Conservation (phyloP, 2,329 filamentous ascomycete genomes). For the Botrytis aclada region DNA sequence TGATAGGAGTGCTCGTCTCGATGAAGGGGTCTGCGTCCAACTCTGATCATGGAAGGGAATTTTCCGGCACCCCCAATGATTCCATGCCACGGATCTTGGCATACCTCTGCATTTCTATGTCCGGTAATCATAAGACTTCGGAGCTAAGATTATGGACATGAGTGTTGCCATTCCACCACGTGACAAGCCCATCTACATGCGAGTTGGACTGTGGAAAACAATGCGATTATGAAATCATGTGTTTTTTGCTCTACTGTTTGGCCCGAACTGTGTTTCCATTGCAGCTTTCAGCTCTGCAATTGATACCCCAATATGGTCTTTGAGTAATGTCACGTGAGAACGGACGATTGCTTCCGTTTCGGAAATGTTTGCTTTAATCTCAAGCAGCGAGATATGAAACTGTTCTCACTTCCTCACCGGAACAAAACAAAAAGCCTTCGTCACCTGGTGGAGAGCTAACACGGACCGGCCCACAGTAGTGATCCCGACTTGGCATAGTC, state of each 20-base stretch:
- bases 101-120: background rate
- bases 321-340: background rate
- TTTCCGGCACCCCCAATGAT: background rate
- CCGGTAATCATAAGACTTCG: background rate
- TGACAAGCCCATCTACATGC: background rate
- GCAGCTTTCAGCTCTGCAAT: background rate
- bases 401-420: background rate
- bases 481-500: conserved; percentile 12
- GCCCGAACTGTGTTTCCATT: background rate
- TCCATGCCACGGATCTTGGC: background rate
- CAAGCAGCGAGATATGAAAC: background rate
- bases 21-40: background rate
- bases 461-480: background rate
- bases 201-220: background rate
- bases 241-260: background rate
- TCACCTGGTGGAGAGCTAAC: conserved; percentile 5
- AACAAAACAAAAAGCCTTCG: background rate
- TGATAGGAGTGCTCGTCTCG: background rate
- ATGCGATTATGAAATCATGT: background rate
- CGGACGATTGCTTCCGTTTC: too few species aligned
- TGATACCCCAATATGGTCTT: background rate
- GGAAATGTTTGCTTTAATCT: background rate
- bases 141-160: background rate
- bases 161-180: background rate
- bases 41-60: too few species aligned